A percentile compares a stretch with the other conserved stretches of the same genome.
These are phyloP conservation scores for Cephalotrichum gorgonifer DNA, from an alignment of 2,329 filamentous ascomycete species.

Conservation along the genomic window DNA sequence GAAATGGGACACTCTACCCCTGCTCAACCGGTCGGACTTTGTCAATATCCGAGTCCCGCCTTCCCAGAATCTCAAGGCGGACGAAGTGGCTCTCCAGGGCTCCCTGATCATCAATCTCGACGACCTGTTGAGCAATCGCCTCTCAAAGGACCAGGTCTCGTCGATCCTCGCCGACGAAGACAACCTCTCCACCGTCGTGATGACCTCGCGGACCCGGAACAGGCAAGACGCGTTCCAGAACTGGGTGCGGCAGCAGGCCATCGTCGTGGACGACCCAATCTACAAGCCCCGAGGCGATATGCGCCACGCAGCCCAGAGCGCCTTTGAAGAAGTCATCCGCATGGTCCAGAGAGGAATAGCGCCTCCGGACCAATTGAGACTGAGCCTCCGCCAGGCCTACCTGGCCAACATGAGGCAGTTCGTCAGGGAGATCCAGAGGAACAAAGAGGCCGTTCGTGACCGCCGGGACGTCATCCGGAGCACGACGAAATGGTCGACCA, in stretches of 20 bases:
- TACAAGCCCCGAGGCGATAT: neutral
- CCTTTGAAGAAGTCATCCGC: neutral
- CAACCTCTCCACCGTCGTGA: neutral
- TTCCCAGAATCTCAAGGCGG: neutral
- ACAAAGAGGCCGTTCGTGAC: neutral
- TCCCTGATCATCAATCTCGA: neutral
- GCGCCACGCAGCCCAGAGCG: neutral
- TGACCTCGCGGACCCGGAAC: neutral
- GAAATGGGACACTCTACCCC: slow-evolving; percentile 1
- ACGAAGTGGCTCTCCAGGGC: neutral
- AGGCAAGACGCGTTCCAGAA: neutral
- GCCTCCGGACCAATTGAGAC: neutral
- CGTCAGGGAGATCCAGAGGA: neutral
- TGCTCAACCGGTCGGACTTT: neutral
- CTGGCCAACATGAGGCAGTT: neutral
- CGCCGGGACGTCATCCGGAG: neutral
- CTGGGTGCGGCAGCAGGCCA: neutral
- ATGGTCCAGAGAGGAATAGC: neutral
- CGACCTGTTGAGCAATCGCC: neutral
- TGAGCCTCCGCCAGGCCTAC: neutral
- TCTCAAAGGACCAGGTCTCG: neutral
- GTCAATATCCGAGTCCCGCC: neutral
- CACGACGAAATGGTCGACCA: neutral
- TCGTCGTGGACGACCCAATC: neutral
- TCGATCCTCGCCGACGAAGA: neutral